Evolutionary conservation across 768 basidiomycete genomes (phyloP).

Genomic region (Podaxis mareebaensis): DNA sequence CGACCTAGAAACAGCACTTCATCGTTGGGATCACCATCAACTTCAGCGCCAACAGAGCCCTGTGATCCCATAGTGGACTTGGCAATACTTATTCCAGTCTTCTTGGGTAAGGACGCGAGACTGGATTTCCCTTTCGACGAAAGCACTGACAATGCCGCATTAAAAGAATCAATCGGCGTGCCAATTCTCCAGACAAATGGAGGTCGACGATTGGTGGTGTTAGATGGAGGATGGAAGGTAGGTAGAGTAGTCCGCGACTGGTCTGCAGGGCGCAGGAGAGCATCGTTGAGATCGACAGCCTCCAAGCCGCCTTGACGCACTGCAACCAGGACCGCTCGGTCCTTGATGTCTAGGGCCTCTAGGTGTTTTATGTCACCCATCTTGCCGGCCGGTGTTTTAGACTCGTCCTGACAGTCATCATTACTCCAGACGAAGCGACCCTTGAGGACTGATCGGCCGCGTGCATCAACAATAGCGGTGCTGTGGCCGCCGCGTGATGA

Average conservation of each 20-base stretch:
- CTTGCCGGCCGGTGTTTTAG: slow-evolving; percentile 35
- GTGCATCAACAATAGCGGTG: slow-evolving; percentile 84
- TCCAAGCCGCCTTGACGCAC: slow-evolving; percentile 87
- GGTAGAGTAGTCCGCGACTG: slow-evolving; percentile 75
- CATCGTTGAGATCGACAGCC: slow-evolving; percentile 78
- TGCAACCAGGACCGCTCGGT: slow-evolving; percentile 78
- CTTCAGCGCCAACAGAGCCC: slow-evolving; percentile 44
- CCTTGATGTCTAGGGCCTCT: slow-evolving; percentile 78
- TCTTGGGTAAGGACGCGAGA: slow-evolving; percentile 6
- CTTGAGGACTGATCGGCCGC: slow-evolving; percentile 82
- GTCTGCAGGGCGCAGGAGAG: slow-evolving; percentile 77
- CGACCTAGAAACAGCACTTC: slow-evolving; percentile 84
- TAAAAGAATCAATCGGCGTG: slow-evolving; percentile 52
- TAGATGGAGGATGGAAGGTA: slow-evolving; percentile 62
- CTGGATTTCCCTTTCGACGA: slow-evolving; percentile 39
- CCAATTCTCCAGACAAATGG: slow-evolving; percentile 87
- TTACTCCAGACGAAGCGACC: slow-evolving; percentile 78
- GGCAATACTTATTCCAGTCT: slow-evolving; percentile 34
- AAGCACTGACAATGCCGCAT: slow-evolving; percentile 34
- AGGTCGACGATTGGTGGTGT: slow-evolving; percentile 64
- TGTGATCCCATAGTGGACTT: slow-evolving; percentile 51
- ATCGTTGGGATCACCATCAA: slow-evolving; percentile 51
- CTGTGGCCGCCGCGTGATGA: slow-evolving; percentile 90
- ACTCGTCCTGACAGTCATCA: slow-evolving; percentile 55
- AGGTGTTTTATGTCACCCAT: slow-evolving; percentile 84